Evolutionary conservation across 768 basidiomycete species (phyloP).

Genomic region (Pilatotrama ljubarskyi): DNA sequence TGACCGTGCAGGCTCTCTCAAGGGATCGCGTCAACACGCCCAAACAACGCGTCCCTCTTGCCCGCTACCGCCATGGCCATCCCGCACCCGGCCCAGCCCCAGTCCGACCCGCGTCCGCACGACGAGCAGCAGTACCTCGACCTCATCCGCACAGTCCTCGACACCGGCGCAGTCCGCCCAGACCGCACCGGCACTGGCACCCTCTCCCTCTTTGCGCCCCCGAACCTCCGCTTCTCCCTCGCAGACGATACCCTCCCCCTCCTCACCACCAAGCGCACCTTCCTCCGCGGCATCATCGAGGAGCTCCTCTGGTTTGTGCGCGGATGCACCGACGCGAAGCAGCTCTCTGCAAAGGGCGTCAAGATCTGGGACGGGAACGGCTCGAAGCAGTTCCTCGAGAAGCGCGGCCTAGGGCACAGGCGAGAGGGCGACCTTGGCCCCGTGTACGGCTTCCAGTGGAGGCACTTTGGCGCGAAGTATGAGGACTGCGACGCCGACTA

Average conservation of each 20-base stretch:
- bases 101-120: slow-evolving; percentile 38
- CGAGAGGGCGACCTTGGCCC: slow-evolving; percentile 93
- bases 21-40: slow-evolving; percentile 5
- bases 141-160: slow-evolving; percentile 76
- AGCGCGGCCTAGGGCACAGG: slow-evolving; percentile 78
- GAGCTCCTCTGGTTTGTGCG: slow-evolving; percentile 94
- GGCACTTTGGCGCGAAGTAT: slow-evolving; percentile 90
- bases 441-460: slow-evolving; percentile 97
- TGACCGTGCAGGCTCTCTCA: slow-evolving; percentile 1
- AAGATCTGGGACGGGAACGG: slow-evolving; percentile 99
- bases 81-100: neutral
- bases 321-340: slow-evolving; percentile 78
- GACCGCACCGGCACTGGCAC: slow-evolving; percentile 97
- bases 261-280: slow-evolving; percentile 94
- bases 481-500: slow-evolving; percentile 75
- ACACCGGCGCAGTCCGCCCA: slow-evolving; percentile 72
- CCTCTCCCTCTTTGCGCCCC: slow-evolving; percentile 88
- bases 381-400: slow-evolving; percentile 81
- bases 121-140: slow-evolving; percentile 90
- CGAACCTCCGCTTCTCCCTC: slow-evolving; percentile 86
- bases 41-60: slow-evolving; percentile 14
- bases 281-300: slow-evolving; percentile 86
- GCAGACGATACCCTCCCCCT: slow-evolving; percentile 75
- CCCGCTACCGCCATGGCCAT: slow-evolving; percentile 4
- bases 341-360: slow-evolving; percentile 78